Evolutionary conservation across 148 eudicot genomes (phyloP).

Genomic region (Heliamphora exappendiculata): DNA sequence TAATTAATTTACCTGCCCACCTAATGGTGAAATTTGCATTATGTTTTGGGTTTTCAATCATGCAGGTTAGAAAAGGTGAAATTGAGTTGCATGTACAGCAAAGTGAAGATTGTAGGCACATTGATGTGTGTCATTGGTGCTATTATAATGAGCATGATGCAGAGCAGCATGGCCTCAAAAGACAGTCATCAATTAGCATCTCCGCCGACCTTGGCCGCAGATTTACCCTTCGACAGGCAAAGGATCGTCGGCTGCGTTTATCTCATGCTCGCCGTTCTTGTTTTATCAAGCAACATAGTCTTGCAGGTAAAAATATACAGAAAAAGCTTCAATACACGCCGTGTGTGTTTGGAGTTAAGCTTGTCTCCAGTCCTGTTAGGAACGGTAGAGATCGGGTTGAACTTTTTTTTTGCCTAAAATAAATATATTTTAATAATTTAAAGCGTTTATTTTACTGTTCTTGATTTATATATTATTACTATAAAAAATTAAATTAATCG

Average conservation of each 20-base stretch:
- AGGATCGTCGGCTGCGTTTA: slow-evolving; percentile 45
- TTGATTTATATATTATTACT: too few species aligned
- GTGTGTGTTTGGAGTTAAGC: too few species aligned
- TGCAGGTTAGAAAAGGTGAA: slow-evolving; percentile 57
- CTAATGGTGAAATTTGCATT: not conserved
- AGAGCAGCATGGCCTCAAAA: slow-evolving; percentile 18
- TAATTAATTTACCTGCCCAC: too few species aligned
- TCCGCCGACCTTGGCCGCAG: not conserved
- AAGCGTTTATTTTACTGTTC: too few species aligned
- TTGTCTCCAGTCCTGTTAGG: too few species aligned
- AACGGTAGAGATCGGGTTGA: too few species aligned
- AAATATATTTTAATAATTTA: too few species aligned
- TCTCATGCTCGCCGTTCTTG: slow-evolving; percentile 52
- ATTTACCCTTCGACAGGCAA: slow-evolving; percentile 21
- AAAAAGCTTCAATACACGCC: too few species aligned
- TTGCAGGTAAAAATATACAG: slow-evolving; percentile 69
- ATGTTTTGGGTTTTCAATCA: not conserved
- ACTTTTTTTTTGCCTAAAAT: too few species aligned
- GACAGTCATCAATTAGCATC: not conserved
- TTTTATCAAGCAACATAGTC: slow-evolving; percentile 47
- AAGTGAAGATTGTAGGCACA: slow-evolving; percentile 59
- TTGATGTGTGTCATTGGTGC: slow-evolving; percentile 63
- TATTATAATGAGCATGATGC: slow-evolving; percentile 53
- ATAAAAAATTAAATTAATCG: too few species aligned
- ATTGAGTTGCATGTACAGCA: slow-evolving; percentile 48